These are phyloP conservation scores for Coemansia sp. DNA, from an alignment of 192 early-diverging fungal genomes.

Conservation along the genomic window DNA sequence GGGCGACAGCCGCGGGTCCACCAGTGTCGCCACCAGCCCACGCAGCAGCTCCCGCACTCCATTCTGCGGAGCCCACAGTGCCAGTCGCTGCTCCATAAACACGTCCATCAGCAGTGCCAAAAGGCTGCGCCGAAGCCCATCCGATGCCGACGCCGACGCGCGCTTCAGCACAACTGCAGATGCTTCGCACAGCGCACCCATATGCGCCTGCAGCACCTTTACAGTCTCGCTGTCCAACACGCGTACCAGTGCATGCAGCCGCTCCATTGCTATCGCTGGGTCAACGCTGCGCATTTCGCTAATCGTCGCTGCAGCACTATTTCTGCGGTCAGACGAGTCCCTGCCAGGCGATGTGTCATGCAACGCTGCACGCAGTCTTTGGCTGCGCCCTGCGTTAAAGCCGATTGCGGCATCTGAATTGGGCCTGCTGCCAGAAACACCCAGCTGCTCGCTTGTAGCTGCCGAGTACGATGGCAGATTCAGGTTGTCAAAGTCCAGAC, in stretches of 20 bases:
- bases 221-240: constrained; percentile 18
- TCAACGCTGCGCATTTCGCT: constrained; percentile 40
- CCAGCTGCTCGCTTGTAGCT: constrained; percentile 33
- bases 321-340: neutral
- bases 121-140: constrained; percentile 69
- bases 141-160: constrained; percentile 23
- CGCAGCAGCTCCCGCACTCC: constrained; percentile 67
- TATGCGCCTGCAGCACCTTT: constrained; percentile 18
- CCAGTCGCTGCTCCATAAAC: constrained; percentile 69
- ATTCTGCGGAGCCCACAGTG: constrained; percentile 60
- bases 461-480: constrained; percentile 49
- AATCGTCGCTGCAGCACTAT: constrained; percentile 10
- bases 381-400: constrained; percentile 28
- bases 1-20: constrained; percentile 74
- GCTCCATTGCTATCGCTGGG: constrained; percentile 39
- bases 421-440: constrained; percentile 1
- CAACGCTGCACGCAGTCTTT: constrained; percentile 7
- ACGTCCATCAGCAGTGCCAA: constrained; percentile 64
- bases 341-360: neutral
- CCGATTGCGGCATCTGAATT: constrained; percentile 30
- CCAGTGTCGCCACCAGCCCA: constrained; percentile 74
- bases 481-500: constrained; percentile 55
- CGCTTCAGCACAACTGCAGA: constrained; percentile 32
- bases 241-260: constrained; percentile 19
- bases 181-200: constrained; percentile 20